phyloP scores from a whole-genome alignment of 2,329 filamentous ascomycete genomes.

The Colletotrichum aenigma region DNA sequence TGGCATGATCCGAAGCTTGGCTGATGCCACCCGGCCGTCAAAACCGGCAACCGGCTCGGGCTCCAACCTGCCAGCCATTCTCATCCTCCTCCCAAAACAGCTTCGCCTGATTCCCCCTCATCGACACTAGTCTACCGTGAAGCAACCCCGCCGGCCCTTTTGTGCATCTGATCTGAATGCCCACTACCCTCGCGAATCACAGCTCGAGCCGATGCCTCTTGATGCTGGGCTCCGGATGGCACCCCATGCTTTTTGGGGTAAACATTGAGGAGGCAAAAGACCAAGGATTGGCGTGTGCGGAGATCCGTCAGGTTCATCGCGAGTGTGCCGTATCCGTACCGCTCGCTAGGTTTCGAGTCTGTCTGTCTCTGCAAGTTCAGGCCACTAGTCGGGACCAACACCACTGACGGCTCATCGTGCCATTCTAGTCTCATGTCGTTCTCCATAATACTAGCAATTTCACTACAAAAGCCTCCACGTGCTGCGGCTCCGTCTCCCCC shows the following conservation, averaged over 20 bases:
- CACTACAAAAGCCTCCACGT: background rate
- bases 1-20: background rate
- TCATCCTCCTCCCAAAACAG: background rate
- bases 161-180: background rate
- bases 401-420: background rate
- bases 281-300: background rate
- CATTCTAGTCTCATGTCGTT: background rate
- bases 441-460: background rate
- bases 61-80: background rate
- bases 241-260: background rate
- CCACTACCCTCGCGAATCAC: background rate
- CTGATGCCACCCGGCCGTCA: background rate
- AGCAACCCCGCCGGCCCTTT: background rate
- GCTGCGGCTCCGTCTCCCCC: slow-evolving; percentile 15
- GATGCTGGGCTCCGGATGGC: background rate
- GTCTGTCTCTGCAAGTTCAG: background rate
- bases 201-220: background rate
- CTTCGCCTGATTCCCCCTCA: background rate
- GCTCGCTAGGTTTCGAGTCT: background rate
- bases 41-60: background rate
- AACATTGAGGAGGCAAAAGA: background rate
- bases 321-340: background rate
- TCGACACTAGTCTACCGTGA: background rate
- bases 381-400: background rate
- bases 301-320: slow-evolving; percentile 4